Base-by-base conservation (phyloP, 2,329 filamentous ascomycete species). In the Dactylonectria macrodidyma region DNA sequence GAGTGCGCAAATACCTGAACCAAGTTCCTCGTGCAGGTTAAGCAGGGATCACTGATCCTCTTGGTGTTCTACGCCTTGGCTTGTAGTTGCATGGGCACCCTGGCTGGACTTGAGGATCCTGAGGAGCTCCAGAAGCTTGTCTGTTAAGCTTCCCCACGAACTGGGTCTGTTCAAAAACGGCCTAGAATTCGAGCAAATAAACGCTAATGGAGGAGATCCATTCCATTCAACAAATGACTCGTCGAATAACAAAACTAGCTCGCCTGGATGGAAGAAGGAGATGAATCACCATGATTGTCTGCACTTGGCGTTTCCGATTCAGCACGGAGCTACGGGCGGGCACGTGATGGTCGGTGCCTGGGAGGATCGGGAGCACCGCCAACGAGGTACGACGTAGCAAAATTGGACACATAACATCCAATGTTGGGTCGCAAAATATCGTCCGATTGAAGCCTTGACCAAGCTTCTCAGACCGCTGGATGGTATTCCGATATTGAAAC, bases 331-430 rank as follows among this genome's bases (percentile, higher is more conserved):
- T 8, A 12, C 11, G 12, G 34, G n/a, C 33, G 44, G 44, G 63
- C 63, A 65, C 63, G 63, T 65, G 63, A 65, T 61, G 51, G 16
- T 56, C 60, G 51, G n/a, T 57, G 57, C 63, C 63, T 65, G 30
- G 47, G 58, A 44, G 57, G 47, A 61, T 61, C 51, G 36, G 57
- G 57, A 46, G 51, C 34, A n/a, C 44, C 51, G 46, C 33, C 50
- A 14, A 22, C 16, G 11, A 19, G 50, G 8, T 10, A 14, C 11
- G 33, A 24, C 11, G 22, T 33, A 10, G 16, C n/a, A 34, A 14
- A 14, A n/a, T 52, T 30, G 51, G 33, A 54, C 51, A 36, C n/a
- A 54, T 54, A n/a, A 16, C 33, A 36, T 24, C 46, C 10, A 24
- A 59, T 46, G 22, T 36, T 59, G 19, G 22, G 4, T 22, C 36